Base-by-base conservation (phyloP, 495 filamentous ascomycete species). In the Glarea lozoyensis region DNA sequence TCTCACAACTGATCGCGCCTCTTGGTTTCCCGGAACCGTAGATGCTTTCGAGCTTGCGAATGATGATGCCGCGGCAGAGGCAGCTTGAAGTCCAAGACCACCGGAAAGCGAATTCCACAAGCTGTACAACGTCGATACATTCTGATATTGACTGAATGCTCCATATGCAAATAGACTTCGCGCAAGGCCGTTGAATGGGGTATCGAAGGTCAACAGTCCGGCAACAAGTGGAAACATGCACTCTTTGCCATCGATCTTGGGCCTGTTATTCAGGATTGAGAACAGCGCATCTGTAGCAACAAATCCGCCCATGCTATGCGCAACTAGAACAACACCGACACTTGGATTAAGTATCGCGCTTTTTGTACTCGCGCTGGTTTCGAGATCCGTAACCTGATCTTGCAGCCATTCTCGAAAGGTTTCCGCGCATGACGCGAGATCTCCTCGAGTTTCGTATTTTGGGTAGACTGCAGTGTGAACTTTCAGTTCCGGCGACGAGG, bases 251-350 rank as follows among this genome's bases (percentile, higher is more conserved):
- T 30, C 25, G 16, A 40, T 45, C 18, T 38, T 16, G 17, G 43
- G 38, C 10, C 37, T n/a, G 27, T 64, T 55, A 25, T 57, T 49
- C n/a, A 61, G 41, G 31, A 65, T 55, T 10, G 46, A 63, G 40
- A 96, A 73, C 30, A 90, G 65, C 0, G 85, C 79, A 44, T 97
- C 92, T n/a, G 88, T 86, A 24, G 85, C 92, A 11, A 97, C 87
- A 52, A 96, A 94, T 46, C 90, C 90, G 49, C 50, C 90, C 90
- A 96, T 96, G 5, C 81, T 87, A 59, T 97, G 90, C 7, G 89
- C 88, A 23, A 94, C 65, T 0, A 97, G 67, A 48, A 96, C 71
- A 10, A 82, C 81, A 54, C 75, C 82, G 15, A 97, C 88, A 1
- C 78, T 83, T 3, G 88, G 87, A 40, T 94, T 83, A 49, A 90